Evolutionary conservation across 345 rosid genomes (phyloP), one percentile per base, ranked within the genome.

Genomic region (Arabidopsis thaliana): DNA sequence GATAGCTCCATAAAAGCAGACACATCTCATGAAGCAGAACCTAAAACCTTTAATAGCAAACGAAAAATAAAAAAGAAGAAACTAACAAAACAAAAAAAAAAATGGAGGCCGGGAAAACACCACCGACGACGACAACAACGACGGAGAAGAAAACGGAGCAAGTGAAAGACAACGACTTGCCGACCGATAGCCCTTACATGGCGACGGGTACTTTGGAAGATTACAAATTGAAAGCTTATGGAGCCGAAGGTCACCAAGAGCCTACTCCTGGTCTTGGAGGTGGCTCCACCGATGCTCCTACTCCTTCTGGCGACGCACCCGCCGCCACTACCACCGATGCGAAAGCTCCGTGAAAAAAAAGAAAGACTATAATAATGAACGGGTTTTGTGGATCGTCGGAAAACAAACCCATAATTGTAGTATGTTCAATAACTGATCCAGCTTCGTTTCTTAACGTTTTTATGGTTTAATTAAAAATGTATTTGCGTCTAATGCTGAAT

Each of bases 241-340:
- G 91, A 69, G 78, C 88, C 3, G 53, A 87, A 75, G 93, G 94
- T 28, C 94, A 86, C 65, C 78, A 44, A 14, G 76, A 83, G n/a
- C 87, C 89, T 4, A 77, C 75, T 57, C 56, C 84, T 22, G 88
- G 89, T 71, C 86, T 77, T 0, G 91, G 91, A 2, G 88, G 85
- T 40, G 87, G 88, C n/a, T 37, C 86, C 74, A 87, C 91, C 67
- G 97, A 87, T 42, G 90, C 93, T 28, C 90, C 97, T 25, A 86
- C 91, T 73, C 88, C 78, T 66, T 71, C 94, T 0, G 88, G 88
- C 9, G 81, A 81, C 8, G 79, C 59, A 11, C 30, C 83, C 16
- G 71, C 81, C 41, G 50, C 82, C 41, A 48, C 40, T n/a, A 13
- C 22, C 14, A 9, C 56, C 33, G 32, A 10, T 13, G 40, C 42